phyloP scores from a whole-genome alignment of 2,329 filamentous ascomycete species.

The Clonostachys rosea region DNA sequence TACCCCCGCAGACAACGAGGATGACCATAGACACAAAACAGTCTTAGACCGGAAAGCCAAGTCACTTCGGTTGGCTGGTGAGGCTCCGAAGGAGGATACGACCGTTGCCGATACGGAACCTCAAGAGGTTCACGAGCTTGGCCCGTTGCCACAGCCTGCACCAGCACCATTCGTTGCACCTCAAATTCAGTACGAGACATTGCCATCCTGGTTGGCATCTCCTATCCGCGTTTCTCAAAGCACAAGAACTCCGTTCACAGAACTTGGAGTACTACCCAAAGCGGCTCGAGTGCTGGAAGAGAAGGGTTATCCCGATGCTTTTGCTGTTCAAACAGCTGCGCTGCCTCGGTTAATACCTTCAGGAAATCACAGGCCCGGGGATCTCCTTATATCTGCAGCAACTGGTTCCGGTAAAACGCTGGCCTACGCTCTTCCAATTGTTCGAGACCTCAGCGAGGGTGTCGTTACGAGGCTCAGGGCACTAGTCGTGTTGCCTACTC shows the following conservation, averaged over 20 bases:
- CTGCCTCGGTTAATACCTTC: slow-evolving; percentile 74
- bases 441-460: slow-evolving; percentile 67
- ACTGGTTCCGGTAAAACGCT: slow-evolving; percentile 96
- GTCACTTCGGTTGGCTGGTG: slow-evolving; percentile 40
- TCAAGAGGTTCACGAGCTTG: slow-evolving; percentile 62
- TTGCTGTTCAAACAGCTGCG: slow-evolving; percentile 43
- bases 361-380: slow-evolving; percentile 58
- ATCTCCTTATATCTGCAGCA: slow-evolving; percentile 85
- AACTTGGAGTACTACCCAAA: slow-evolving; percentile 57
- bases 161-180: slow-evolving; percentile 51
- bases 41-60: slow-evolving; percentile 52
- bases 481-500: slow-evolving; percentile 82
- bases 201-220: slow-evolving; percentile 76
- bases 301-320: slow-evolving; percentile 41
- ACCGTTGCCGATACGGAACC: slow-evolving; percentile 23
- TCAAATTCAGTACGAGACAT: slow-evolving; percentile 67
- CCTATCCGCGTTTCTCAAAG: slow-evolving; percentile 66
- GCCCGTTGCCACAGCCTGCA: slow-evolving; percentile 76
- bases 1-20: slow-evolving; percentile 12
- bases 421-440: slow-evolving; percentile 82
- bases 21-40: slow-evolving; percentile 36
- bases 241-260: slow-evolving; percentile 54
- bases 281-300: slow-evolving; percentile 57
- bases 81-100: slow-evolving; percentile 21
- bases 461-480: slow-evolving; percentile 66